Evolutionary conservation across 495 filamentous ascomycete genomes (phyloP).

Genomic region (Daldinia vernicosa): DNA sequence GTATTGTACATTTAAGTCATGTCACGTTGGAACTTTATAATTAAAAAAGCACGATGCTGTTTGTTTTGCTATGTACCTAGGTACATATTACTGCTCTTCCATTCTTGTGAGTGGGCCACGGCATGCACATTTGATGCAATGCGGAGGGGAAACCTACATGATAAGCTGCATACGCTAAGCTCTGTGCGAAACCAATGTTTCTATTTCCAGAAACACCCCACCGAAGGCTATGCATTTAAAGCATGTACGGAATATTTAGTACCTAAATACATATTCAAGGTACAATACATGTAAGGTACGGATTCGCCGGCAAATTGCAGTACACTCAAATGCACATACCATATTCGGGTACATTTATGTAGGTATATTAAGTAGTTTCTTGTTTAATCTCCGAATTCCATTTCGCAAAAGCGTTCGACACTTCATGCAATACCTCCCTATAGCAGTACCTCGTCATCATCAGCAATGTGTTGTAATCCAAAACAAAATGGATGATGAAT

Average conservation of each 20-base stretch:
- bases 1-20: background rate
- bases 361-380: background rate
- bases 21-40: background rate
- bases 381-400: background rate
- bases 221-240: background rate
- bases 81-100: background rate
- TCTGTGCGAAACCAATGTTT: constrained; percentile 1
- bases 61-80: background rate
- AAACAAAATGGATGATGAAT: background rate
- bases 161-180: background rate
- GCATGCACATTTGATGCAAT: background rate
- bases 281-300: too few species aligned
- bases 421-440: background rate
- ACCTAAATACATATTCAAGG: background rate
- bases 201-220: constrained; percentile 6
- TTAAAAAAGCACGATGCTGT: background rate
- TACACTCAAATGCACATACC: background rate
- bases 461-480: background rate
- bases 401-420: background rate
- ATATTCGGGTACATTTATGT: background rate
- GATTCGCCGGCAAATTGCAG: background rate
- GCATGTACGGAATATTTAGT: background rate
- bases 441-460: background rate
- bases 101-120: background rate
- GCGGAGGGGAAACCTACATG: background rate